These are phyloP conservation scores for Rhinocladiella mackenziei DNA, from an alignment of 2,329 filamentous ascomycete species.

Conservation along the genomic window DNA sequence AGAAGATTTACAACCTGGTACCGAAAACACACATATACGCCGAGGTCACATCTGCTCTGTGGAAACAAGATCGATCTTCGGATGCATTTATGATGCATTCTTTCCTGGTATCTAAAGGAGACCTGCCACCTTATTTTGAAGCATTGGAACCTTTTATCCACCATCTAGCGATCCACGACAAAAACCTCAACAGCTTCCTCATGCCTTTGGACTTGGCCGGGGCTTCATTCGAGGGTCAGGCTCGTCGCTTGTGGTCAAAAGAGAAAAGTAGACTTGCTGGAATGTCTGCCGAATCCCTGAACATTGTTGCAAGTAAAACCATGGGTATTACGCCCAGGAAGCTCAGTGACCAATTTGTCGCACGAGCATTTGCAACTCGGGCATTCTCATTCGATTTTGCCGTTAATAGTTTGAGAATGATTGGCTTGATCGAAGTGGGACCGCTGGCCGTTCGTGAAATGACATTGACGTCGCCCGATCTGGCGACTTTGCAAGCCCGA, in stretches of 20 bases:
- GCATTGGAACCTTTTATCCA: constrained; percentile 41
- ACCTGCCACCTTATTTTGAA: constrained; percentile 40
- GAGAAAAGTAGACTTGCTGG: constrained; percentile 16
- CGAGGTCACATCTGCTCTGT: constrained; percentile 41
- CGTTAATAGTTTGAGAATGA: constrained; percentile 63
- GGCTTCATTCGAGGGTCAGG: constrained; percentile 27
- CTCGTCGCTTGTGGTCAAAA: constrained; percentile 14
- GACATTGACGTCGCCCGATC: constrained; percentile 59
- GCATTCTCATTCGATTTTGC: constrained; percentile 70
- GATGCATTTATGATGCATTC: constrained; percentile 47
- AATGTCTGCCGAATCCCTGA: constrained; percentile 31
- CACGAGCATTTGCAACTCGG: constrained; percentile 75
- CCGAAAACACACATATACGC: constrained; percentile 43
- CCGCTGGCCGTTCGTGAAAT: constrained; percentile 74
- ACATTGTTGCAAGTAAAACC: constrained; percentile 22
- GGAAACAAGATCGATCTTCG: constrained; percentile 36
- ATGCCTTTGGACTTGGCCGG: constrained; percentile 27
- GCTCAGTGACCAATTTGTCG: constrained; percentile 66
- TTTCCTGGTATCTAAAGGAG: constrained; percentile 40
- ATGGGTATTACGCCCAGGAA: constrained; percentile 37
- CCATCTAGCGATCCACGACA: constrained; percentile 35
- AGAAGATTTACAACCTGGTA: constrained; percentile 40
- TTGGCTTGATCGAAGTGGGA: constrained; percentile 69
- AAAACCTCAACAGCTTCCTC: constrained; percentile 19
- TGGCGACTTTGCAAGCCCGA: constrained; percentile 54